These are phyloP conservation scores for Huntiella moniliformis DNA, from an alignment of 2,329 filamentous ascomycete genomes.

Conservation along the genomic window DNA sequence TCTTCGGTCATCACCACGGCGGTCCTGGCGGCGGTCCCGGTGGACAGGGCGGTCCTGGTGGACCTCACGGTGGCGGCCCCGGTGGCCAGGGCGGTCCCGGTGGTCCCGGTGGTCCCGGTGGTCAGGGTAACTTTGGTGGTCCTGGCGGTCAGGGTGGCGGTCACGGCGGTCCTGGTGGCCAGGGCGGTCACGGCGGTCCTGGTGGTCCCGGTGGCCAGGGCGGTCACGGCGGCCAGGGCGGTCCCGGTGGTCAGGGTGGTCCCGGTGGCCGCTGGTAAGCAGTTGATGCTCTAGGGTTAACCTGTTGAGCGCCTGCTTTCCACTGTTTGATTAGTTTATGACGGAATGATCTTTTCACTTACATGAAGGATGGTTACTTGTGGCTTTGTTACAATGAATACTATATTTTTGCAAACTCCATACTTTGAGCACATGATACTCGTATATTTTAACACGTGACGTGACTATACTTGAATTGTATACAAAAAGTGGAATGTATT, in stretches of 20 bases:
- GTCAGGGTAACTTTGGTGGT: neutral
- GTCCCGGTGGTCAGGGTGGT: constrained; percentile 2
- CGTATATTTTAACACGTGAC: neutral
- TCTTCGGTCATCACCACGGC: constrained; percentile 7
- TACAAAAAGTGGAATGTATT: neutral
- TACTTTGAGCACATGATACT: neutral
- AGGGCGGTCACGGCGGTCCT: neutral
- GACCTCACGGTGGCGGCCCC: neutral
- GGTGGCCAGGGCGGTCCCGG: neutral
- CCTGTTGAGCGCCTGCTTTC: neutral
- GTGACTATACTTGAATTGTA: neutral
- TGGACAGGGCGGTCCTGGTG: neutral
- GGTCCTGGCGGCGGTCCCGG: neutral
- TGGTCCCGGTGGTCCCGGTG: neutral
- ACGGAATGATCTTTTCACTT: neutral
- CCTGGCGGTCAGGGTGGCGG: neutral
- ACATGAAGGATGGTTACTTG: neutral
- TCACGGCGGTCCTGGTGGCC: neutral
- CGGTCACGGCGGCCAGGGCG: neutral
- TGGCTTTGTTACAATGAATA: neutral
- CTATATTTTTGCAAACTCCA: neutral
- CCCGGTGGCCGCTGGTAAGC: constrained; percentile 3
- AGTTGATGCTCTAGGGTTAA: neutral
- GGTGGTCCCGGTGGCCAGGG: constrained; percentile 3
- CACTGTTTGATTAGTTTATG: neutral